These are phyloP conservation scores for Ustulina deusta DNA, from an alignment of 2,329 filamentous ascomycete species.

Conservation along the genomic window DNA sequence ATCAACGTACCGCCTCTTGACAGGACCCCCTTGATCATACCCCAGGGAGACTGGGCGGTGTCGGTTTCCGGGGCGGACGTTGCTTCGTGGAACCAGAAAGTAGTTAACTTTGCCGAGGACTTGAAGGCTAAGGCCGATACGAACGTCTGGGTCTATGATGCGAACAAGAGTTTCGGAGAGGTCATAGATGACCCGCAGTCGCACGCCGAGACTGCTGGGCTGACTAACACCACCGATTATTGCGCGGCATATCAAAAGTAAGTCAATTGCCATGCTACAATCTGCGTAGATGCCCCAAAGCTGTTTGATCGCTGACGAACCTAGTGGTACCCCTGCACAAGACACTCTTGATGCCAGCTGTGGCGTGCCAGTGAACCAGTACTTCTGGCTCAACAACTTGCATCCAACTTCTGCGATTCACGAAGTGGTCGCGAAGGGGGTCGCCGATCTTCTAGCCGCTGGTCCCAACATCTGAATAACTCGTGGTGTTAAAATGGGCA, in stretches of 20 bases:
- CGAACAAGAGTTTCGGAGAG: constrained; percentile 62
- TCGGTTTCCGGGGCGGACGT: constrained; percentile 59
- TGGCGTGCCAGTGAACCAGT: constrained; percentile 68
- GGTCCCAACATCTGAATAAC: constrained; percentile 56
- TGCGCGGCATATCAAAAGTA: constrained; percentile 68
- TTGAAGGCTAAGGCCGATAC: constrained; percentile 58
- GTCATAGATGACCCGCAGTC: constrained; percentile 65
- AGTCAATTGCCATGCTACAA: constrained; percentile 43
- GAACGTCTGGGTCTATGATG: constrained; percentile 66
- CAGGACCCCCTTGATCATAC: constrained; percentile 61
- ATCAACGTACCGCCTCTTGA: constrained; percentile 71
- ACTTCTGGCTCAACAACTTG: constrained; percentile 73
- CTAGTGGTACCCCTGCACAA: constrained; percentile 59
- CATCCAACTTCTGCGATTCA: constrained; percentile 75
- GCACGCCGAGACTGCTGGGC: constrained; percentile 62
- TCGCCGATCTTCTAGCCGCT: constrained; percentile 56
- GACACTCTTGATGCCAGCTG: constrained; percentile 61
- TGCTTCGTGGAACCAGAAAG: constrained; percentile 62
- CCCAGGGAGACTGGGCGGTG: constrained; percentile 53
- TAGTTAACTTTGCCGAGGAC: constrained; percentile 56
- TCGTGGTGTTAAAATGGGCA: neutral
- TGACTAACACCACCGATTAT: constrained; percentile 67
- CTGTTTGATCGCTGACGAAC: constrained; percentile 34
- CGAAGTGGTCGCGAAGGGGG: constrained; percentile 65
- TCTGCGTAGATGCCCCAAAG: neutral